Conservation (phyloP, 2,329 filamentous ascomycete species). For the Pleurostoma richardsiae region DNA sequence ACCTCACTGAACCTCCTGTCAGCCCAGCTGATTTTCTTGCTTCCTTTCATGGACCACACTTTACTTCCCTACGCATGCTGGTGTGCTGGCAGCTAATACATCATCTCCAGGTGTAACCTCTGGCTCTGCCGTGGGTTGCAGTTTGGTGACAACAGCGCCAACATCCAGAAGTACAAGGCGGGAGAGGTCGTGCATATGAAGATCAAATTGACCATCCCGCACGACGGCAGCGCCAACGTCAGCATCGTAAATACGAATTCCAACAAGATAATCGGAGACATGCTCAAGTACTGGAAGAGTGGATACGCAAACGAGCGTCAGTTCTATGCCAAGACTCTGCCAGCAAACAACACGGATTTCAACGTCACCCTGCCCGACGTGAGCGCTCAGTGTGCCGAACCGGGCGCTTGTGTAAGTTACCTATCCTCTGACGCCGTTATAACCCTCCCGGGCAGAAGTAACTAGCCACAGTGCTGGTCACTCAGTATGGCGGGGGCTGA, state of each 20-base stretch:
- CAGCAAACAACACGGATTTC: conserved; percentile 22
- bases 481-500: too few relatives aligned
- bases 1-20: too few relatives aligned
- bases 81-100: too few relatives aligned
- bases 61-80: too few relatives aligned
- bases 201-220: conserved; percentile 38
- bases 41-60: too few relatives aligned
- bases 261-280: conserved; percentile 40
- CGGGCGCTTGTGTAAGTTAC: conserved; percentile 18
- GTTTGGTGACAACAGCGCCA: conserved; percentile 30
- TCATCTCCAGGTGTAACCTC: conserved; percentile 29
- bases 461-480: too few relatives aligned
- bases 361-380: conserved; percentile 21
- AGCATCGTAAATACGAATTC: conserved; percentile 38
- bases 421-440: too few relatives aligned
- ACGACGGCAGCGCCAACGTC: conserved; percentile 42
- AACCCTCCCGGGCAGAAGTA: too few relatives aligned
- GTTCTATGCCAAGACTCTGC: conserved; percentile 8
- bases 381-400: conserved; percentile 15
- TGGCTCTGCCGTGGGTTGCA: conserved; percentile 33
- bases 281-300: conserved; percentile 22
- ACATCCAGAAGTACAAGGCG: conserved; percentile 29
- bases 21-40: too few relatives aligned
- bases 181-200: conserved; percentile 36
- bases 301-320: conserved; percentile 6